Conservation (phyloP, 1,139 yeast species). For the Lodderomyces oxycetoniae region DNA sequence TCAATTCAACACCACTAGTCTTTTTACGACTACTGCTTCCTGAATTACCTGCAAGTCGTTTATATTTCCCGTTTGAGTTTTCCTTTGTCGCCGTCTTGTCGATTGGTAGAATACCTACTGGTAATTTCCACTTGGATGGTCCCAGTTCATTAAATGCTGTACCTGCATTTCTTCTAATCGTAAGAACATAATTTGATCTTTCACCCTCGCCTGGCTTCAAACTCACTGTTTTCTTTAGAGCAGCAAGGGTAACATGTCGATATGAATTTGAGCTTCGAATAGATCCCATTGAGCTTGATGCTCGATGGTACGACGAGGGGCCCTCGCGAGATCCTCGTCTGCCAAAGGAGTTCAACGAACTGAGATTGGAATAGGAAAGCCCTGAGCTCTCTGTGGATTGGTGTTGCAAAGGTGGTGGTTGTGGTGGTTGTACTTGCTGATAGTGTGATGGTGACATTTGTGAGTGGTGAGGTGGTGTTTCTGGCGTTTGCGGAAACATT, state of each 20-base stretch:
- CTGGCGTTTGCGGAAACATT: too few species aligned
- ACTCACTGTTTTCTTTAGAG: constrained; percentile 33
- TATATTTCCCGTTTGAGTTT: constrained; percentile 28
- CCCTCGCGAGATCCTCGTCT: constrained; percentile 1
- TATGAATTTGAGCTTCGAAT: constrained; percentile 32
- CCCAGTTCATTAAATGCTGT: constrained; percentile 54
- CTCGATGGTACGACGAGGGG: constrained; percentile 17
- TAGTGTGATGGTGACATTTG: neutral
- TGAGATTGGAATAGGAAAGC: constrained; percentile 2
- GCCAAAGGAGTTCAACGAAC: constrained; percentile 1
- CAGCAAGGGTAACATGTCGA: constrained; percentile 35
- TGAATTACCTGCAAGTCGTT: constrained; percentile 25
- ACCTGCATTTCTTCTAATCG: constrained; percentile 48
- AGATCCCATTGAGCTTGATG: constrained; percentile 35
- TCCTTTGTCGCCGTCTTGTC: constrained; percentile 29
- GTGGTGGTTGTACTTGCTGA: constrained; percentile 3
- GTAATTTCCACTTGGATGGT: constrained; percentile 57
- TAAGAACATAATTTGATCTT: constrained; percentile 50
- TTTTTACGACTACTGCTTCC: constrained; percentile 18
- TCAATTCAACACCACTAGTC: constrained; percentile 55
- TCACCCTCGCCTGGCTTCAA: constrained; percentile 50
- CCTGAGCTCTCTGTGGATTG: constrained; percentile 5
- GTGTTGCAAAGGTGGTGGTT: constrained; percentile 3
- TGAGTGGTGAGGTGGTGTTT: too few species aligned
- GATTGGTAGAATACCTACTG: constrained; percentile 55